Percentiles rank a stretch among this genome's conserved stretches.
Evolutionary conservation across 768 basidiomycete genomes (phyloP).

Genomic region (Boletales sp.): DNA sequence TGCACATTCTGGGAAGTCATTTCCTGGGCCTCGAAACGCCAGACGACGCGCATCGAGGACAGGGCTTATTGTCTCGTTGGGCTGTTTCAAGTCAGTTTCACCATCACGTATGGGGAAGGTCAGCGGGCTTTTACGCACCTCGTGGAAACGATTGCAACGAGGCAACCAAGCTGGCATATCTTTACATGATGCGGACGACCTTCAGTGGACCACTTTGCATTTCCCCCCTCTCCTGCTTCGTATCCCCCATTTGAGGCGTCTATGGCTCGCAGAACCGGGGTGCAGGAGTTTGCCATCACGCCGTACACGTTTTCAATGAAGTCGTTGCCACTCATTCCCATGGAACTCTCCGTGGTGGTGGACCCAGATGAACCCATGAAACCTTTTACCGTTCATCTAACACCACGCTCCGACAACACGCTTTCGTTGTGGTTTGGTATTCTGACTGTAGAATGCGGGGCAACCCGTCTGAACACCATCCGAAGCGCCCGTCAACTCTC

Average conservation of each 20-base stretch:
- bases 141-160: slow-evolving; percentile 12
- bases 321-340: too few relatives aligned
- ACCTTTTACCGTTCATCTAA: too few relatives aligned
- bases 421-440: too few relatives aligned
- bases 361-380: too few relatives aligned
- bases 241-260: not conserved
- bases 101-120: slow-evolving; percentile 24
- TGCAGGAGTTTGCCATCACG: too few relatives aligned
- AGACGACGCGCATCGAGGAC: slow-evolving; percentile 22
- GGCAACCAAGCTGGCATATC: slow-evolving; percentile 18
- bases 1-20: slow-evolving; percentile 26
- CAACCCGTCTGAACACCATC: too few relatives aligned
- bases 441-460: too few relatives aligned
- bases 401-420: too few relatives aligned
- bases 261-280: too few relatives aligned
- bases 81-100: slow-evolving; percentile 19
- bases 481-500: too few relatives aligned
- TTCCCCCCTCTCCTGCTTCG: slow-evolving; percentile 24
- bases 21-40: slow-evolving; percentile 22
- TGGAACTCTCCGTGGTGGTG: too few relatives aligned
- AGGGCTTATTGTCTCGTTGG: slow-evolving; percentile 23
- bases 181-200: slow-evolving; percentile 22
- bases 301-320: too few relatives aligned
- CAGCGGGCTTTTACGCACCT: slow-evolving; percentile 20
- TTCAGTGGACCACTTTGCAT: slow-evolving; percentile 21